These are phyloP conservation scores for Colletotrichum sojae DNA, from an alignment of 2,329 filamentous ascomycete genomes.

Conservation along the genomic window DNA sequence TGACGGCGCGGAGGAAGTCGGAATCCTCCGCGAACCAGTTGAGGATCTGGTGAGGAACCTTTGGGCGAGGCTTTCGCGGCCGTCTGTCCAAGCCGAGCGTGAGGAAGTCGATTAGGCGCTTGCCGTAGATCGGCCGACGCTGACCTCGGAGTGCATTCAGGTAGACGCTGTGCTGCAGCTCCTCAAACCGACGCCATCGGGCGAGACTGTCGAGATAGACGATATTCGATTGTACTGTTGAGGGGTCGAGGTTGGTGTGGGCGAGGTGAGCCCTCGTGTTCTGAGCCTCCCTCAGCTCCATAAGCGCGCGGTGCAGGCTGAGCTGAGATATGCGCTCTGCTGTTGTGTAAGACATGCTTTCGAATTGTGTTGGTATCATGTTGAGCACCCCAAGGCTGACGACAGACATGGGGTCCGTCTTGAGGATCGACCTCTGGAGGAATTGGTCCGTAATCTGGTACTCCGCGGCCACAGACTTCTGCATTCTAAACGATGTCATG, in stretches of 20 bases:
- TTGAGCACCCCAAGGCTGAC: slow-evolving; percentile 85
- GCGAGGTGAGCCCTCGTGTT: slow-evolving; percentile 71
- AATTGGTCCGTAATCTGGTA: slow-evolving; percentile 81
- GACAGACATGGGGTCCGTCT: slow-evolving; percentile 71
- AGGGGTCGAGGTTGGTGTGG: slow-evolving; percentile 71
- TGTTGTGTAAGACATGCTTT: slow-evolving; percentile 70
- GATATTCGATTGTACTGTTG: slow-evolving; percentile 78
- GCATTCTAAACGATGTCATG: slow-evolving; percentile 96
- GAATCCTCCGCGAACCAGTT: slow-evolving; percentile 84
- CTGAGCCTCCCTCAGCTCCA: slow-evolving; percentile 81
- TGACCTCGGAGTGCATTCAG: slow-evolving; percentile 86
- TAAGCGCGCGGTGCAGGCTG: slow-evolving; percentile 78
- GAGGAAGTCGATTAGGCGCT: slow-evolving; percentile 81
- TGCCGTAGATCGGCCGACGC: slow-evolving; percentile 85
- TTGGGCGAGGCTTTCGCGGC: slow-evolving; percentile 72
- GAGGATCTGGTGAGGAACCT: slow-evolving; percentile 73
- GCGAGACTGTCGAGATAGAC: slow-evolving; percentile 80
- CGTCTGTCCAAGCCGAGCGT: slow-evolving; percentile 74
- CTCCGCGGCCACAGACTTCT: slow-evolving; percentile 80
- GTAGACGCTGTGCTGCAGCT: slow-evolving; percentile 85
- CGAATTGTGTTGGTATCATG: slow-evolving; percentile 79
- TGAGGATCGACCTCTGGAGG: slow-evolving; percentile 76
- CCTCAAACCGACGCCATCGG: slow-evolving; percentile 79
- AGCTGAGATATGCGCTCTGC: slow-evolving; percentile 74
- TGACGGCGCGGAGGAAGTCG: slow-evolving; percentile 72